Evolutionary conservation across 331 rosid genomes (phyloP), one percentile per base, ranked within the genome.

Genomic region (Prunus yedoensis): DNA sequence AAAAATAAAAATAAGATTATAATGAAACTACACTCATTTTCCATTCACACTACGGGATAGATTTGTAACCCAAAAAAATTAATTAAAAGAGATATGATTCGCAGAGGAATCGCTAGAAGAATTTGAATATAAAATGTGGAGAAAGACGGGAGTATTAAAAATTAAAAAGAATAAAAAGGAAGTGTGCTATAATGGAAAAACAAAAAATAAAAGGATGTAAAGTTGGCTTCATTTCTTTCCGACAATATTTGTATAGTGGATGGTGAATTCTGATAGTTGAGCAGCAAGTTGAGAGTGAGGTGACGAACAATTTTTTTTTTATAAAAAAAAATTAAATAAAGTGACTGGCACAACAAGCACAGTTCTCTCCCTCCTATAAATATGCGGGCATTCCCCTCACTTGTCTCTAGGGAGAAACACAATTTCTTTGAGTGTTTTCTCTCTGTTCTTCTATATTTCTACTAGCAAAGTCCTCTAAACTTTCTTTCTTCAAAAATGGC

Each of bases 331-430:
- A 23, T 9, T 49, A 11, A 75, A 8, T 2, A 52, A 13, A 20
- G 51, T 47, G 3, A 62, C 62, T 58, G 51, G 3, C 30, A 46
- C 30, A 25, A 32, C 21, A 68, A 47, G 49, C 43, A 1, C 23
- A 49, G 75, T 67, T 25, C 61, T 71, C 76, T 60, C 67, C 23
- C 18, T 57, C 43, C 78, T 25, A 89, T 91, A 91, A 82, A 87
- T 87, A 84, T 32, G 35, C 35, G 28, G 67, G 5, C 68, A 10
- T 45, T 38, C 21, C 47, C 35, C 43, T 69, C 63, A 63, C 15
- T 66, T 56, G 69, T 75, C 69, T 68, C 75, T 87, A 77, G 84
- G 74, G 80, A 85, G 87, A 85, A 73, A 83, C 82, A 79, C 8
- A 63, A 30, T 11, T 71, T 80, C 73, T 75, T 82, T 64, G 52